phyloP scores from a whole-genome alignment of 306 rosid genomes.

The Vigna mungo region DNA sequence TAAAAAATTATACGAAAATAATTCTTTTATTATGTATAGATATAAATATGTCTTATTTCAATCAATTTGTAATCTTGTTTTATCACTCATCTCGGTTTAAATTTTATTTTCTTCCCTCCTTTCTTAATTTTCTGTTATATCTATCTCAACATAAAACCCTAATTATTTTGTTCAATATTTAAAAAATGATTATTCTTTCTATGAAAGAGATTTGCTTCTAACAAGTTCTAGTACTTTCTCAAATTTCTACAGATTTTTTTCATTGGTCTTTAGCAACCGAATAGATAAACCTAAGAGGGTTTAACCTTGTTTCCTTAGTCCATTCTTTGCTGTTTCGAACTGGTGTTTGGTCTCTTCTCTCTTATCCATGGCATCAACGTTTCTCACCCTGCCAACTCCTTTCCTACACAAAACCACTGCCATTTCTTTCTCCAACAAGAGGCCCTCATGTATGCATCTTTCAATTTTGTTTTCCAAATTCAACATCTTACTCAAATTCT shows the following conservation, averaged over 20 bases:
- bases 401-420: constrained; percentile 52
- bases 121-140: no score
- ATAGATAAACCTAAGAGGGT: constrained; percentile 44
- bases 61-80: no score
- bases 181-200: neutral
- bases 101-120: no score
- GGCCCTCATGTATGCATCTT: constrained; percentile 49
- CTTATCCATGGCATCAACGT: constrained; percentile 79
- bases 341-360: constrained; percentile 1
- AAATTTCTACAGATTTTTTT: neutral
- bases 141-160: no score
- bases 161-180: neutral
- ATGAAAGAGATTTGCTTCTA: no score
- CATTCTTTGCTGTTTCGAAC: neutral
- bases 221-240: constrained; percentile 25
- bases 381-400: constrained; percentile 65
- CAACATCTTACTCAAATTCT: neutral
- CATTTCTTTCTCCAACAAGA: constrained; percentile 53
- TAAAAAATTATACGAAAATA: no score
- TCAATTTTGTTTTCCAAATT: constrained; percentile 17
- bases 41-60: no score
- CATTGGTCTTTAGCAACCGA: neutral
- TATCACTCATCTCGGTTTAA: no score
- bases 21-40: no score
- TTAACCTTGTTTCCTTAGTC: neutral